These are phyloP conservation scores for Thermothelomyces thermophilus DNA, from an alignment of 2,329 filamentous ascomycete genomes.

Conservation along the genomic window DNA sequence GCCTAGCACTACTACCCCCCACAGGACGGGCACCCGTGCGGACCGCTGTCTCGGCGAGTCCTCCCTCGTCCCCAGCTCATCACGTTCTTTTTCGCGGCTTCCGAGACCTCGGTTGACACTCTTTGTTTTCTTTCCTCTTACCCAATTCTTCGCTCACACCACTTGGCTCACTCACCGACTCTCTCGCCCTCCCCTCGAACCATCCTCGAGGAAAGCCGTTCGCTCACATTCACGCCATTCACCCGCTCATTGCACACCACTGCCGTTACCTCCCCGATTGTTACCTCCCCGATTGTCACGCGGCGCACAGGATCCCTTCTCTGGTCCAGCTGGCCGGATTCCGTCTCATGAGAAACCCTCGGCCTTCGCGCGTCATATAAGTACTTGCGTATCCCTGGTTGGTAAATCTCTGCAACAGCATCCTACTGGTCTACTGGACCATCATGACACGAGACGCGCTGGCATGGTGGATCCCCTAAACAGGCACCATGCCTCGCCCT, in stretches of 20 bases:
- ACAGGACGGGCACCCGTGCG: constrained; percentile 35
- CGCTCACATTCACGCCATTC: constrained; percentile 3
- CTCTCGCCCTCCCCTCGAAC: constrained; percentile 26
- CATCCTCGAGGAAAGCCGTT: too few species aligned
- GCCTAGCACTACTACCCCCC: constrained; percentile 35
- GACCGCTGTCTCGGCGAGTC: constrained; percentile 36
- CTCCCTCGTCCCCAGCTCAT: constrained; percentile 31
- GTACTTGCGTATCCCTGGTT: constrained; percentile 26
- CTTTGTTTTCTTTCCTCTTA: constrained; percentile 18
- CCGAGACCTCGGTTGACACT: constrained; percentile 19
- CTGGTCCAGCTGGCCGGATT: constrained; percentile 27
- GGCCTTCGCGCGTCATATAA: constrained; percentile 32
- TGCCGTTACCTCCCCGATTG: too few species aligned
- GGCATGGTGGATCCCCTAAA: constrained; percentile 28
- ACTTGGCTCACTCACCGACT: constrained; percentile 24
- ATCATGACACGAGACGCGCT: constrained; percentile 34
- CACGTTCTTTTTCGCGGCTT: constrained; percentile 30
- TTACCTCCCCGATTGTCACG: too few species aligned
- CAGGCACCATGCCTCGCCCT: constrained; percentile 22
- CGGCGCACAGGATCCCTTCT: too few species aligned
- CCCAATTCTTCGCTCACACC: too few species aligned
- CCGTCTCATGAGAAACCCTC: constrained; percentile 26
- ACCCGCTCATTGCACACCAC: constrained; percentile 17
- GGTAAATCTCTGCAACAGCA: constrained; percentile 35
- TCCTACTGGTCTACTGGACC: constrained; percentile 26